Base-by-base conservation (phyloP, 179 eudicot species). In the Carnegiea gigantea region DNA sequence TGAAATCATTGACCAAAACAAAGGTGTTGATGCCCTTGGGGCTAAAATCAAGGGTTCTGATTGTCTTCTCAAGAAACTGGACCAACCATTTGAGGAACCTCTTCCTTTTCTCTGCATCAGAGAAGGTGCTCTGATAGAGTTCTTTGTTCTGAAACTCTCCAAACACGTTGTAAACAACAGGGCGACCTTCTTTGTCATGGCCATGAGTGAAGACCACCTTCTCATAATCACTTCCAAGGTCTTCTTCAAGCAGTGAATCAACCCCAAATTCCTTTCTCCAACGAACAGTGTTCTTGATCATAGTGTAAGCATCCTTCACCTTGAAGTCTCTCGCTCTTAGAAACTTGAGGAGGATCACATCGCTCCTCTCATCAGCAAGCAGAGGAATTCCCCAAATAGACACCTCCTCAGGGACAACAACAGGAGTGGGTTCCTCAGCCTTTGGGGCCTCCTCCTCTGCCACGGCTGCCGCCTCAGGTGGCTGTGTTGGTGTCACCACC, bases 101-200 rank as follows among this genome's bases (percentile, higher is more conserved):
- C 72, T 78, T 83, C 72, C 93, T 84, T 71, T 90, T 92, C 71
- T 92, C 96, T 64, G 89, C 92, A 80, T 92, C 96, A 14, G 90
- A 81, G 78, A 93, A 92, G 2, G 92, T 88, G 43, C 75, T 91
- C 57, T 82, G 83, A 64, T 92, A 92, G 75, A 93, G 77, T n/a
- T 92, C 95, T 88, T 88, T 92, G 65, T 92, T 86, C 75, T 89
- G 91, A 54, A 92, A 93, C 83, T 88, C 93, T 3, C 96, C 96
- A 38, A 88, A 90, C 9, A 85, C 93, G 64, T 93, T 92, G 84
- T 92, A 93, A 70, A 90, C 88, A 2, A 93, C 92, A 0, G 90
- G 89, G 14, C 92, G 86, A 0, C 91, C 92, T 70, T 88, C 85
- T 77, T 89, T 93, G 49, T 87, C 91, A 48, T 51, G 24, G 1